A percentile compares a stretch with the other conserved stretches of the same genome.
Conservation (phyloP, 371 early-diverging fungal species). For the Syncephalastrum monosporum region DNA sequence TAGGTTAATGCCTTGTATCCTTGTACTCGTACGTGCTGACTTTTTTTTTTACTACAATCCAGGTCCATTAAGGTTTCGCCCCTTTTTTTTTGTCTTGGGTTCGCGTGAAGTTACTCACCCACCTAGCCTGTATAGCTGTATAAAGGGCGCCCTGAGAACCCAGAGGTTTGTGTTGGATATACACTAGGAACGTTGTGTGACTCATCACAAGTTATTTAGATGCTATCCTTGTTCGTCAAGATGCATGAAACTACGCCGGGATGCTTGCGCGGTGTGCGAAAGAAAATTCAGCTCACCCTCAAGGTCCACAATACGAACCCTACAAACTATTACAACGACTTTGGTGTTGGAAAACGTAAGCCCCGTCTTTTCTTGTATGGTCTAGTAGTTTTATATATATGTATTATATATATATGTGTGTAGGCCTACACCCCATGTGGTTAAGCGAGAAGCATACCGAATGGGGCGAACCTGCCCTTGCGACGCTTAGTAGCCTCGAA, state of each 20-base stretch:
- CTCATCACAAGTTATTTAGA: slow-evolving; percentile 18
- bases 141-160: slow-evolving; percentile 12
- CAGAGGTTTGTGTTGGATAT: neutral
- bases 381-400: too few species aligned
- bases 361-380: neutral
- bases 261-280: slow-evolving; percentile 37
- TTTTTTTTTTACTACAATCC: neutral
- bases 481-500: slow-evolving; percentile 36
- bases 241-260: slow-evolving; percentile 52
- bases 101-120: neutral
- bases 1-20: neutral
- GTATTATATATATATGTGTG: neutral
- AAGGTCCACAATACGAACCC: slow-evolving; percentile 51
- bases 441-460: slow-evolving; percentile 49
- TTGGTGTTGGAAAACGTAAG: slow-evolving; percentile 32
- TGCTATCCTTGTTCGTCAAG: slow-evolving; percentile 48
- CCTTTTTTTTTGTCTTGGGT: neutral
- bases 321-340: slow-evolving; percentile 46
- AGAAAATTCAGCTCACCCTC: slow-evolving; percentile 48
- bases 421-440: slow-evolving; percentile 46
- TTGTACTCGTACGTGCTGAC: too few species aligned
- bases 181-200: neutral
- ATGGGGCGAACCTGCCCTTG: slow-evolving; percentile 57
- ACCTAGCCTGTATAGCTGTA: slow-evolving; percentile 3
- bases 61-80: slow-evolving; percentile 9